Conservation (phyloP, 345 rosid species). For the Corchorus olitorius region DNA sequence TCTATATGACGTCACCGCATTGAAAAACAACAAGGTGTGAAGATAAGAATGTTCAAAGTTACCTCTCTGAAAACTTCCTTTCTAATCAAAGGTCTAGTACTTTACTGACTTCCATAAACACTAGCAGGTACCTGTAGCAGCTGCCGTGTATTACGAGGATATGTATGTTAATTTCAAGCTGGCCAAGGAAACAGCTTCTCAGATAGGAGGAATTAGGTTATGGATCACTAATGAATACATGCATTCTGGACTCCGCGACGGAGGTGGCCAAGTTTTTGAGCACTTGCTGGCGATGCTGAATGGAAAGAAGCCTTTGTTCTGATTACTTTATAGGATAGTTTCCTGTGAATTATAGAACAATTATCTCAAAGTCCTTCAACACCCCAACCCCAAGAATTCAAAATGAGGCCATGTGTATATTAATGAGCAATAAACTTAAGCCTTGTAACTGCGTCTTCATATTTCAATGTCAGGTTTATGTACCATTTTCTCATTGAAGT, state of each 20-base stretch:
- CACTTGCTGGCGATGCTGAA: conserved; percentile 83
- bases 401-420: background rate
- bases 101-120: background rate
- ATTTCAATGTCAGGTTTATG: background rate
- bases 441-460: background rate
- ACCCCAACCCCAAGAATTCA: background rate
- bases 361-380: no score
- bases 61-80: background rate
- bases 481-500: background rate
- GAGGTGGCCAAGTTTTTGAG: conserved; percentile 69
- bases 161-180: conserved; percentile 86
- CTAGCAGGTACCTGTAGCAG: conserved; percentile 84
- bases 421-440: background rate
- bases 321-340: conserved; percentile 21
- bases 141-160: conserved; percentile 86
- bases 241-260: conserved; percentile 95
- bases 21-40: conserved; percentile 66
- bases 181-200: conserved; percentile 74
- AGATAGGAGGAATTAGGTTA: conserved; percentile 67
- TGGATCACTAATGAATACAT: conserved; percentile 87
- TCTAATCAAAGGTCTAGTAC: background rate
- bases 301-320: conserved; percentile 76
- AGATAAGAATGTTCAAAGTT: background rate
- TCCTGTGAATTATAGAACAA: background rate
- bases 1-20: conserved; percentile 48